These are phyloP conservation scores for Fusarium cyanostomum DNA, from an alignment of 2,329 filamentous ascomycete genomes.

Conservation along the genomic window DNA sequence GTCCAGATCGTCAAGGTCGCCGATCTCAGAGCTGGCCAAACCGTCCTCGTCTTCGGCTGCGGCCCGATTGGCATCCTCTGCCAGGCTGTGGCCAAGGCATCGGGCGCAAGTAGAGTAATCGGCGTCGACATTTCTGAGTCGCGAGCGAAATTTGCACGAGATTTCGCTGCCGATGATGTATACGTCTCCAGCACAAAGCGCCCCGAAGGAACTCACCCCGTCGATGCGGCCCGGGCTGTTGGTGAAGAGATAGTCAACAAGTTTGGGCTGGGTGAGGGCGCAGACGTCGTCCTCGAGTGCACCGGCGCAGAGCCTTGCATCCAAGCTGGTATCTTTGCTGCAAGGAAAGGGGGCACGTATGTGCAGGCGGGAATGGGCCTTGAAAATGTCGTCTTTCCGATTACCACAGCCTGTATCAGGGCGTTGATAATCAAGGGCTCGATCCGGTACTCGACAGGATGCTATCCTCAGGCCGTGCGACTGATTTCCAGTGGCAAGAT, in stretches of 20 bases:
- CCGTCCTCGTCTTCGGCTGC: constrained; percentile 58
- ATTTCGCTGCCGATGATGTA: constrained; percentile 54
- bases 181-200: constrained; percentile 48
- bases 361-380: constrained; percentile 63
- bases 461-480: constrained; percentile 59
- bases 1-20: constrained; percentile 56
- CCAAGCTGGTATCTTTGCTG: constrained; percentile 55
- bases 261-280: constrained; percentile 47
- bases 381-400: constrained; percentile 61
- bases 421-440: constrained; percentile 60
- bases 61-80: constrained; percentile 59
- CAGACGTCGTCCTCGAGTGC: constrained; percentile 60
- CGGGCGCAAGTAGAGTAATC: constrained; percentile 54
- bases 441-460: constrained; percentile 61
- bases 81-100: constrained; percentile 56
- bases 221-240: constrained; percentile 50
- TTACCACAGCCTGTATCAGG: constrained; percentile 58
- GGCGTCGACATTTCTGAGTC: constrained; percentile 55
- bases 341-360: constrained; percentile 58
- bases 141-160: constrained; percentile 51
- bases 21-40: constrained; percentile 51
- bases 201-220: constrained; percentile 44
- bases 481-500: constrained; percentile 61
- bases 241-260: constrained; percentile 50
- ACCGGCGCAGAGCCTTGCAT: constrained; percentile 59